phyloP scores from a whole-genome alignment of 768 basidiomycete genomes.

The Crassisporium funariophilum region DNA sequence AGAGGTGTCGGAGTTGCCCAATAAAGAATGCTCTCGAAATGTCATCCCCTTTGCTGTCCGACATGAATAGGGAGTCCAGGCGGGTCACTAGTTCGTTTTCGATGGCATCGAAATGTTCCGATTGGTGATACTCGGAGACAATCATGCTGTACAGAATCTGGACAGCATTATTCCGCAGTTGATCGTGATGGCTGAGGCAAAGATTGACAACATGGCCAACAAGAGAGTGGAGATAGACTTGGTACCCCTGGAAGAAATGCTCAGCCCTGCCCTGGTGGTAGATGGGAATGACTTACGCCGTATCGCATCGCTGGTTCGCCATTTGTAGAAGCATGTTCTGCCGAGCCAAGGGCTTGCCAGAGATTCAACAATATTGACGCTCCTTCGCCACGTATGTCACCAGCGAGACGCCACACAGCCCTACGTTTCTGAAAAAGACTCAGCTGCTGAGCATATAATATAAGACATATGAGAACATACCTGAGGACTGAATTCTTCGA shows the following conservation, averaged over 20 bases:
- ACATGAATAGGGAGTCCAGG: constrained; percentile 91
- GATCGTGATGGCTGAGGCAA: constrained; percentile 94
- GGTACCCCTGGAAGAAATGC: constrained; percentile 65
- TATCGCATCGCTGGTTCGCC: constrained; percentile 61
- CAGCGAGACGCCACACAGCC: constrained; percentile 94
- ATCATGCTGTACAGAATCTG: constrained; percentile 96
- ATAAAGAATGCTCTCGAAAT: constrained; percentile 94
- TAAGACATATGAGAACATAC: constrained; percentile 39
- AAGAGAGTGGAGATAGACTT: constrained; percentile 77
- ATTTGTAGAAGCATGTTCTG: constrained; percentile 55
- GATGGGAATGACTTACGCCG: constrained; percentile 53
- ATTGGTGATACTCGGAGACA: constrained; percentile 84
- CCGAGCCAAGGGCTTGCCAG: constrained; percentile 87
- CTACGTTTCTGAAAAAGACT: constrained; percentile 72
- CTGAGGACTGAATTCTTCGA: constrained; percentile 95
- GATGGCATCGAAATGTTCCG: constrained; percentile 83
- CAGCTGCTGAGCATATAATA: not conserved
- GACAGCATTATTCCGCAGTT: constrained; percentile 86
- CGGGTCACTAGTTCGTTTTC: constrained; percentile 92
- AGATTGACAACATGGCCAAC: constrained; percentile 90
- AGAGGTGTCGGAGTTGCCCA: constrained; percentile 84
- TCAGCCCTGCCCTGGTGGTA: constrained; percentile 1
- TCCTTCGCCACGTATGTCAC: constrained; percentile 93
- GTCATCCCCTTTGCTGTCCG: constrained; percentile 87
- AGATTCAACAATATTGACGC: constrained; percentile 74